Conservation (phyloP, 345 rosid genomes). For the Bruguiera gymnorhiza region DNA sequence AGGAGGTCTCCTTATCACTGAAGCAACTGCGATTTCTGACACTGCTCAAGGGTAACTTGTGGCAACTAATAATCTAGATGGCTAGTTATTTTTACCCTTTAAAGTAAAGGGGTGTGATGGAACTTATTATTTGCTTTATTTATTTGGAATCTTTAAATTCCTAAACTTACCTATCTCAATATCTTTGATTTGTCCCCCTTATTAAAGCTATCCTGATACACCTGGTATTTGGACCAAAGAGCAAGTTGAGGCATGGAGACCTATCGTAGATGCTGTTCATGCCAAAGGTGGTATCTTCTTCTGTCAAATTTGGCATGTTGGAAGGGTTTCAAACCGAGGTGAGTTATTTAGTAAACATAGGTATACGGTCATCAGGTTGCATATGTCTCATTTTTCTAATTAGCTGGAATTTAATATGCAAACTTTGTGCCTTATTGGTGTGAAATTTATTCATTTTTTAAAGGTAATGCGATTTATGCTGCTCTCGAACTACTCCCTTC, state of each 20-base stretch:
- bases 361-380: no score
- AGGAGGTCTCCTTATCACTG: constrained; percentile 53
- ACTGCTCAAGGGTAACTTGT: constrained; percentile 48
- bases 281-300: constrained; percentile 28
- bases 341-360: not conserved
- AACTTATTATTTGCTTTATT: not conserved
- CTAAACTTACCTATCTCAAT: not conserved
- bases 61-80: not conserved
- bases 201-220: constrained; percentile 9
- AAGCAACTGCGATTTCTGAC: constrained; percentile 58
- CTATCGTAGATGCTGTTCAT: constrained; percentile 29
- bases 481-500: no score
- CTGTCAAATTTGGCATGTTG: constrained; percentile 27
- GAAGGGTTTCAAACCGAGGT: constrained; percentile 23
- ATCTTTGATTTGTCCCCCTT: not conserved
- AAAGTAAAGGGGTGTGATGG: not conserved
- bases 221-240: constrained; percentile 27
- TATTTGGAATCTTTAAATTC: not conserved
- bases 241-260: constrained; percentile 25
- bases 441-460: not conserved
- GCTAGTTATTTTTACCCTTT: not conserved
- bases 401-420: not conserved
- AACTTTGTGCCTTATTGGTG: not conserved
- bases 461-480: not conserved
- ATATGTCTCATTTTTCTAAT: no score